Percentiles rank a stretch among this genome's conserved stretches.
phyloP scores from a whole-genome alignment of 2,329 filamentous ascomycete genomes.

The Hysterium pulicare region DNA sequence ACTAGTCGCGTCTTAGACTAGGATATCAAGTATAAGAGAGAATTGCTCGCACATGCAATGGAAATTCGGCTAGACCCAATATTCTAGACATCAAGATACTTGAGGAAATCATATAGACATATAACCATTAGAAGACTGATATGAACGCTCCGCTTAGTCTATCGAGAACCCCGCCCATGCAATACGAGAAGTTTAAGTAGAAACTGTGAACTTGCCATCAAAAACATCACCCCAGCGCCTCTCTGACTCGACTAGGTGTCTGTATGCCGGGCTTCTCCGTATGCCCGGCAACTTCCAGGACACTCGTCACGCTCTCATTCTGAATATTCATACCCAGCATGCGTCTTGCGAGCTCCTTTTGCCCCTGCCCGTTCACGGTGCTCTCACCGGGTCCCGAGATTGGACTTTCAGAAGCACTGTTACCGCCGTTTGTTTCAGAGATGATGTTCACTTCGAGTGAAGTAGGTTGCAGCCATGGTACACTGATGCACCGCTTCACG shows the following conservation, averaged over 20 bases:
- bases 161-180: no score
- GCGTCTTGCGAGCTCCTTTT: slow-evolving; percentile 36
- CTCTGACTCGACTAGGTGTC: slow-evolving; percentile 34
- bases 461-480: slow-evolving; percentile 59
- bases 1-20: no score
- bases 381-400: slow-evolving; percentile 7
- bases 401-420: slow-evolving; percentile 20
- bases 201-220: no score
- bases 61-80: no score
- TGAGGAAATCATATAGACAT: no score
- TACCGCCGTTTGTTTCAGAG: slow-evolving; percentile 13
- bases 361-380: slow-evolving; percentile 23
- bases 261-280: slow-evolving; percentile 41
- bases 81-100: no score
- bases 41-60: no score
- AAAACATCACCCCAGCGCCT: no score
- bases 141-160: no score
- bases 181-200: no score
- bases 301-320: slow-evolving; percentile 36
- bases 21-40: no score
- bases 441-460: slow-evolving; percentile 7
- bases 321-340: slow-evolving; percentile 34
- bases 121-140: no score
- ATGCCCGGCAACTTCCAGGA: slow-evolving; percentile 38
- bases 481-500: slow-evolving; percentile 69